Conservation (phyloP, 2,329 filamentous ascomycete genomes). For the Zarea fungicola region DNA sequence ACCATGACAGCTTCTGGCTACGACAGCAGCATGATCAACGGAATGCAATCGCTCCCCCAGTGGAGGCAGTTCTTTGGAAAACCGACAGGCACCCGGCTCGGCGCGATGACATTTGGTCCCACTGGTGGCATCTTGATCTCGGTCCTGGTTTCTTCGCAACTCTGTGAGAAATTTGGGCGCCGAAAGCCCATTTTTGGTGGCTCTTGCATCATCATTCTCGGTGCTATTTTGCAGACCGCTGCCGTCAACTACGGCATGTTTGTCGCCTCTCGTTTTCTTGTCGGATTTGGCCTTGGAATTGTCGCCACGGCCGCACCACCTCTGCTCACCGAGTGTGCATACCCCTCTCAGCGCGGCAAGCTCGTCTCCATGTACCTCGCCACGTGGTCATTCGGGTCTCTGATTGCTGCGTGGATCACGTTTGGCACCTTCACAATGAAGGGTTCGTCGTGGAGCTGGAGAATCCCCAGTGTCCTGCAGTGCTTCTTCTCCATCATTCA, state of each 20-base stretch:
- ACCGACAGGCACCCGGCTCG: constrained; percentile 24
- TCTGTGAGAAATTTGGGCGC: constrained; percentile 25
- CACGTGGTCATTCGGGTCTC: constrained; percentile 15
- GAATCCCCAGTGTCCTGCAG: constrained; percentile 20
- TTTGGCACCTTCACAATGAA: constrained; percentile 20
- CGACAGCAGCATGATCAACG: constrained; percentile 29
- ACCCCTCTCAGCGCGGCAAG: constrained; percentile 24
- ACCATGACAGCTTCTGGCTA: constrained; percentile 29
- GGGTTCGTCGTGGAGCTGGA: constrained; percentile 18
- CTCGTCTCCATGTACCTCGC: constrained; percentile 18
- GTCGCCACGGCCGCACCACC: constrained; percentile 24
- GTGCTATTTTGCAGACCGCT: constrained; percentile 23
- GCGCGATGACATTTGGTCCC: constrained; percentile 24
- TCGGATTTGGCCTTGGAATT: constrained; percentile 23
- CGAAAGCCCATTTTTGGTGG: constrained; percentile 23
- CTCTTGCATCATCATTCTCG: constrained; percentile 24
- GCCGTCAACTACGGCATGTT: constrained; percentile 22
- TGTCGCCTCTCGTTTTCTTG: constrained; percentile 22
- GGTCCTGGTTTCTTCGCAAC: constrained; percentile 18
- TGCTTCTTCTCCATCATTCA: constrained; percentile 13
- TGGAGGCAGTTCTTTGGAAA: constrained; percentile 26
- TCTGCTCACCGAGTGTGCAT: constrained; percentile 25
- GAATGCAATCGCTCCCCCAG: constrained; percentile 27
- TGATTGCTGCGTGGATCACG: constrained; percentile 21
- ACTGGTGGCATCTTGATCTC: constrained; percentile 14